These are phyloP conservation scores for Penicillium nucicola DNA, from an alignment of 495 filamentous ascomycete genomes.

Conservation along the genomic window DNA sequence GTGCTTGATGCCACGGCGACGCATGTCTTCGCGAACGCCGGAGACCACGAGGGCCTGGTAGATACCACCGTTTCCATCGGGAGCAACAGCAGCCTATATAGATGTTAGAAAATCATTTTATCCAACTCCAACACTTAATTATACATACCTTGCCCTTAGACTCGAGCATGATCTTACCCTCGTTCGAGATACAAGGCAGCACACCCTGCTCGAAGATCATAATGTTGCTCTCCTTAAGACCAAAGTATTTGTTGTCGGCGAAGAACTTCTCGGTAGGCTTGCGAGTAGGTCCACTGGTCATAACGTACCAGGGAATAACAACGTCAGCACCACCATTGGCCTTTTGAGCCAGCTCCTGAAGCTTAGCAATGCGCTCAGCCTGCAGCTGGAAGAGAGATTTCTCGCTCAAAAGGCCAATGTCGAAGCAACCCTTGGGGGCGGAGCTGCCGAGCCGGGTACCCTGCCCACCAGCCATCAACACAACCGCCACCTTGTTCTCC, in stretches of 20 bases:
- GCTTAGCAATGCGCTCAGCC: conserved; percentile 83
- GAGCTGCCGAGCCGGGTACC: conserved; percentile 93
- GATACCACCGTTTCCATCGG: conserved; percentile 97
- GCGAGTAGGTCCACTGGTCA: conserved; percentile 97
- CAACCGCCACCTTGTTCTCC: conserved; percentile 87
- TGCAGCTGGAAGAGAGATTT: conserved; percentile 98
- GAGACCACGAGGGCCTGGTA: conserved; percentile 87
- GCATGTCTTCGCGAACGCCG: conserved; percentile 84
- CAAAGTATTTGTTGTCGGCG: conserved; percentile 84
- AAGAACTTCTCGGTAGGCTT: conserved; percentile 92
- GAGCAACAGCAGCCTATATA: conserved; percentile 77
- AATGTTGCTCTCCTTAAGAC: conserved; percentile 79
- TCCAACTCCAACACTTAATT: not conserved
- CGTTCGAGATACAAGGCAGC: conserved; percentile 93
- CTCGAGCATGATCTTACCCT: conserved; percentile 95
- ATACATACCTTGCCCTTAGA: conserved; percentile 71
- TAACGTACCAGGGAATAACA: conserved; percentile 95
- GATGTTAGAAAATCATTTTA: conserved; percentile 7
- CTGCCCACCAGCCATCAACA: conserved; percentile 96
- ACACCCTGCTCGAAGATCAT: conserved; percentile 96
- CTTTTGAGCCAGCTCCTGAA: conserved; percentile 80
- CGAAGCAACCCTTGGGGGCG: conserved; percentile 92
- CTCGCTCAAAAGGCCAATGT: conserved; percentile 86
- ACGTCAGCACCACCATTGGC: conserved; percentile 61
- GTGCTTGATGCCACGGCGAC: conserved; percentile 84